Evolutionary conservation across 306 rosid genomes (phyloP).

Genomic region (Casuarina equisetifolia): DNA sequence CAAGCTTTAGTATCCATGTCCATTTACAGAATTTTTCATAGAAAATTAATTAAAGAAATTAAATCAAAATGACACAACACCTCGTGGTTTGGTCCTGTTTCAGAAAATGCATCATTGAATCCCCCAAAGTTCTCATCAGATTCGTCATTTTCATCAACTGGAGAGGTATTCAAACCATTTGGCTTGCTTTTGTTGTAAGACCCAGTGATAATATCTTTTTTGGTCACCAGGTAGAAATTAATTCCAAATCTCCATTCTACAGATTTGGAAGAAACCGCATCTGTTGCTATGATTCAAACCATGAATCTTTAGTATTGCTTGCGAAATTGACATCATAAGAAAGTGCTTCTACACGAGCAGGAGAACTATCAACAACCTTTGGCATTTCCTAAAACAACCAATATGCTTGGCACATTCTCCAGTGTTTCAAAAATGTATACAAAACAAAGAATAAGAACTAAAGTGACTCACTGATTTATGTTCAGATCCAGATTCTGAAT

Average conservation of each 20-base stretch:
- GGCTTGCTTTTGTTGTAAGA: conserved; percentile 16
- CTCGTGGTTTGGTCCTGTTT: conserved; percentile 40
- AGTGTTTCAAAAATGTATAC: background rate
- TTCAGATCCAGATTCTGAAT: conserved; percentile 28
- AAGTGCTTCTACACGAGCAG: conserved; percentile 11
- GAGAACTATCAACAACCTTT: conserved; percentile 15
- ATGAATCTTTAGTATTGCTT: background rate
- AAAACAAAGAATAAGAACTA: conserved; percentile 5
- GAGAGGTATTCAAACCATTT: conserved; percentile 34
- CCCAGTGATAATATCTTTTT: background rate
- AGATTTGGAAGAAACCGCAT: conserved; percentile 21
- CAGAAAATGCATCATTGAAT: conserved; percentile 39
- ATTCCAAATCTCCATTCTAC: conserved; percentile 23
- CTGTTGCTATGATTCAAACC: background rate
- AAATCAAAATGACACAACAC: conserved; percentile 34
- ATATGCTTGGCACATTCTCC: conserved; percentile 7
- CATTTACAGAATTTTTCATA: background rate
- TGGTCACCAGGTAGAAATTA: conserved; percentile 15
- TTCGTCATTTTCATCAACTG: conserved; percentile 31
- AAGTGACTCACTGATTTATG: conserved; percentile 26
- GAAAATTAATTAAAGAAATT: conserved; percentile 16
- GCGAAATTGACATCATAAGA: background rate
- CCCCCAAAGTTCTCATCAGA: conserved; percentile 40
- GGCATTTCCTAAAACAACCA: conserved; percentile 34
- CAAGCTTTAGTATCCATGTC: conserved; percentile 28